Percentiles rank a stretch among this genome's conserved stretches.
These are phyloP conservation scores for Sporothrix schenckii DNA, from an alignment of 2,329 filamentous ascomycete genomes.

Conservation along the genomic window DNA sequence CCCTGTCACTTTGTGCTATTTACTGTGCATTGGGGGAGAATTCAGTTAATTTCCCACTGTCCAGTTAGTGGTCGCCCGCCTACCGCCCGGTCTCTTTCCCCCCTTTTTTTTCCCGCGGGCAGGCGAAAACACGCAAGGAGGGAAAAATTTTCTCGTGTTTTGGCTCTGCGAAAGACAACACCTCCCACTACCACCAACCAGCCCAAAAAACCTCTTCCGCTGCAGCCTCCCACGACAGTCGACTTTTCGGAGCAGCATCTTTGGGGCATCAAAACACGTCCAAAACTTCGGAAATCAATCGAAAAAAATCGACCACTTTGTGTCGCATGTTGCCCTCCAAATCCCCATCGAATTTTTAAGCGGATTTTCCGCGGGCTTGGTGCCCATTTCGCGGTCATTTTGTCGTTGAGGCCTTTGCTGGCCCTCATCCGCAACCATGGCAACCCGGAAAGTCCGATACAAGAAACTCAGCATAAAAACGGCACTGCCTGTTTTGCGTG, in stretches of 20 bases:
- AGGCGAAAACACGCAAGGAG: conserved; percentile 4
- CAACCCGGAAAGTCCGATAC: conserved; percentile 72
- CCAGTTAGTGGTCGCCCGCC: conserved; percentile 2
- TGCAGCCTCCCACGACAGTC: not conserved
- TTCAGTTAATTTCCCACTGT: conserved; percentile 4
- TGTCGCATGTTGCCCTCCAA: conserved; percentile 62
- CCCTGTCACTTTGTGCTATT: not conserved
- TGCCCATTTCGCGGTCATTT: conserved; percentile 34
- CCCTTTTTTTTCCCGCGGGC: conserved; percentile 27
- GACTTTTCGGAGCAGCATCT: conserved; percentile 13
- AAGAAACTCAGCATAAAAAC: conserved; percentile 94
- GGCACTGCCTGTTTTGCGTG: conserved; percentile 80
- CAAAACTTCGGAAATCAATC: conserved; percentile 57
- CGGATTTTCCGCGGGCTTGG: conserved; percentile 59
- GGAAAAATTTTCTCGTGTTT: conserved; percentile 30
- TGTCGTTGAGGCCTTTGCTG: conserved; percentile 25
- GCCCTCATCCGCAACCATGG: conserved; percentile 52
- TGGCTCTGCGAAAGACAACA: conserved; percentile 15
- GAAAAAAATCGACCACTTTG: conserved; percentile 54
- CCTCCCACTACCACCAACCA: conserved; percentile 16
- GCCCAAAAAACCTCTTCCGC: conserved; percentile 22
- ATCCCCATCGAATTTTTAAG: conserved; percentile 64
- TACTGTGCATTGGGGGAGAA: not conserved
- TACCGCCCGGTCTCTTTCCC: not conserved
- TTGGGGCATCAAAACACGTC: conserved; percentile 57